Conservation (phyloP, 768 basidiomycete species). For the Podaxis mareebaensis region DNA sequence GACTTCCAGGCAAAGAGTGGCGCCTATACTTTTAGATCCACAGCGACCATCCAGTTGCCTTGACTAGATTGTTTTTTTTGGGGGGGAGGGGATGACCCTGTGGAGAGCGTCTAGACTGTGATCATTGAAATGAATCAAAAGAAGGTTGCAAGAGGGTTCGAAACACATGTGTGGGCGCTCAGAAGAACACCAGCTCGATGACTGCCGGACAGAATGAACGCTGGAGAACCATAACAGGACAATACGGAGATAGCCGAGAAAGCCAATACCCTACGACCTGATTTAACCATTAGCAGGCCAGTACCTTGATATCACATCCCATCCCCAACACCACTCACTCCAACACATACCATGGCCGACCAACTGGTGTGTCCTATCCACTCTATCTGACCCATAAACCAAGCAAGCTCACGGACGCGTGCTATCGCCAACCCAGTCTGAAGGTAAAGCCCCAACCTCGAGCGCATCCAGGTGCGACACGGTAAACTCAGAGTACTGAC, state of each 20-base stretch:
- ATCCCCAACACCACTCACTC: conserved; percentile 10
- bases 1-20: too few species aligned
- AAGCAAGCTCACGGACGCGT: conserved; percentile 13
- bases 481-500: not conserved
- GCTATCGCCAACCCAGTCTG: conserved; percentile 41
- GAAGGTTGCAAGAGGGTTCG: not conserved
- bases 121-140: too few species aligned
- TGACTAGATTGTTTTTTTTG: too few species aligned
- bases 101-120: too few species aligned
- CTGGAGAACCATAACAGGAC: not conserved
- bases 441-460: conserved; percentile 42
- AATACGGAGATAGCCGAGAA: conserved; percentile 16
- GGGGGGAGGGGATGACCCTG: too few species aligned
- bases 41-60: too few species aligned
- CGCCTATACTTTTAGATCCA: too few species aligned
- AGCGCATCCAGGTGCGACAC: conserved; percentile 3
- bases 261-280: not conserved
- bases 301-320: conserved; percentile 1
- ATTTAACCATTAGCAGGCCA: conserved; percentile 8
- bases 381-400: conserved; percentile 8
- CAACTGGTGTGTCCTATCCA: conserved; percentile 45
- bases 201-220: not conserved
- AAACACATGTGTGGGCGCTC: not conserved
- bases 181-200: not conserved
- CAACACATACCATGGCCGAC: conserved; percentile 47